Conservation (phyloP, 345 rosid species). For the Acer campestre region DNA sequence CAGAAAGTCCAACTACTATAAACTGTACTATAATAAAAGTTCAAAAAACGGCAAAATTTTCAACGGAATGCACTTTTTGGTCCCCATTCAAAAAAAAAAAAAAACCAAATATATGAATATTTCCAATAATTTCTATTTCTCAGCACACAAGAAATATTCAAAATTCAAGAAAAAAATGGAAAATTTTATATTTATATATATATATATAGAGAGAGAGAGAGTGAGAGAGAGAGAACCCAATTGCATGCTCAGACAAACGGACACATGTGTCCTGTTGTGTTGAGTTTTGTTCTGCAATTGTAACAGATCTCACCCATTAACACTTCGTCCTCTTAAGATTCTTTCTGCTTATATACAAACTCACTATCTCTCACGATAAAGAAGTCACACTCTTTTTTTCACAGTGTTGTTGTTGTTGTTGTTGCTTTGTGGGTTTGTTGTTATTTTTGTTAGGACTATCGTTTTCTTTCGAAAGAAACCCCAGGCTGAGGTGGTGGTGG, state of each 20-base stretch:
- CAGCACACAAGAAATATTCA: neutral
- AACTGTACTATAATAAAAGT: neutral
- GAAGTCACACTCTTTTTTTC: neutral
- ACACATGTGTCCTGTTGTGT: conserved; percentile 31
- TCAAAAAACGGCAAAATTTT: conserved; percentile 6
- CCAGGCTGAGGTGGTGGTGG: conserved; percentile 3
- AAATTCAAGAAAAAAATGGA: neutral
- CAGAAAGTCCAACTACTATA: neutral
- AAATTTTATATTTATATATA: neutral
- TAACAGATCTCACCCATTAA: conserved; percentile 25
- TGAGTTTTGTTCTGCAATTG: neutral
- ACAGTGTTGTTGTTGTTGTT: conserved; percentile 5
- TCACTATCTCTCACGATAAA: conserved; percentile 23
- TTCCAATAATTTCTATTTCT: neutral
- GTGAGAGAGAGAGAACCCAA: neutral
- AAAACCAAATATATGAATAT: neutral
- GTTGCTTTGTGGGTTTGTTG: conserved; percentile 17
- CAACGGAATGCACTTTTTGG: conserved; percentile 18
- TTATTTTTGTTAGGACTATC: conserved; percentile 21
- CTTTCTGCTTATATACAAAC: conserved; percentile 23
- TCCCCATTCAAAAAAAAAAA: conserved; percentile 2
- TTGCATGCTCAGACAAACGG: conserved; percentile 37
- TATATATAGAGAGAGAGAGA: too few relatives aligned
- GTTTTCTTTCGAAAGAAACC: conserved; percentile 50
- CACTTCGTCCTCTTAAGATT: conserved; percentile 28